phyloP scores from a whole-genome alignment of 1,284 basidiomycete species.

The Ceraceosorus guamensis region DNA sequence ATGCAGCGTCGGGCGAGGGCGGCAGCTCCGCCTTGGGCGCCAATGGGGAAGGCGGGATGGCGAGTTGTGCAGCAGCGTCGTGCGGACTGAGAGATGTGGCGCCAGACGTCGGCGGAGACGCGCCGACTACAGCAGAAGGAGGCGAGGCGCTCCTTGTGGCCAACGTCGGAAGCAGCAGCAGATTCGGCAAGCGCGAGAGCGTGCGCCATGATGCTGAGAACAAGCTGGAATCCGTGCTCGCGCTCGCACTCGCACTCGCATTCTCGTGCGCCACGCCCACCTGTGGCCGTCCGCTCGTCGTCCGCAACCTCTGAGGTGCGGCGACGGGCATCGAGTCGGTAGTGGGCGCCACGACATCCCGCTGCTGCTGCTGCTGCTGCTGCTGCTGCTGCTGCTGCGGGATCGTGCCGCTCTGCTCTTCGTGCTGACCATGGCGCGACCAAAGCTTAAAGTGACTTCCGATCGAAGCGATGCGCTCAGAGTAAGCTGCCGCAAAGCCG shows the following conservation, averaged over 20 bases:
- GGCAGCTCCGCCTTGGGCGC: neutral
- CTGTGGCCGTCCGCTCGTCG: neutral
- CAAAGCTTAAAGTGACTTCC: conserved; percentile 3
- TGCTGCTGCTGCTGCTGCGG: neutral
- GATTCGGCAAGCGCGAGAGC: conserved; percentile 3
- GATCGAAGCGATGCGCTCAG: conserved; percentile 5
- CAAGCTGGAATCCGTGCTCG: neutral
- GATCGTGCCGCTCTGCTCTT: neutral
- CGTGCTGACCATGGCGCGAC: neutral
- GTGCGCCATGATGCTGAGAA: conserved; percentile 4
- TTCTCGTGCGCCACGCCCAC: neutral
- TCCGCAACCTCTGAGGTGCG: neutral
- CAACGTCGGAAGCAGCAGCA: conserved; percentile 2
- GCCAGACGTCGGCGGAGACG: too few species aligned
- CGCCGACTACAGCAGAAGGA: neutral
- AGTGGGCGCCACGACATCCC: neutral
- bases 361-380: too few species aligned
- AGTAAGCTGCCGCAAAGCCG: conserved; percentile 11
- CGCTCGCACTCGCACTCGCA: too few species aligned
- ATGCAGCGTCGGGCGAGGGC: neutral
- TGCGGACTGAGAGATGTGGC: too few species aligned
- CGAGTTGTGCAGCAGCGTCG: neutral
- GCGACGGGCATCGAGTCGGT: neutral
- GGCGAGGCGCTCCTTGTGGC: neutral
- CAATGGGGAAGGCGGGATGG: neutral